Conservation (phyloP, 176 grass and related monocot species). For the Oropetium thomaeum region DNA sequence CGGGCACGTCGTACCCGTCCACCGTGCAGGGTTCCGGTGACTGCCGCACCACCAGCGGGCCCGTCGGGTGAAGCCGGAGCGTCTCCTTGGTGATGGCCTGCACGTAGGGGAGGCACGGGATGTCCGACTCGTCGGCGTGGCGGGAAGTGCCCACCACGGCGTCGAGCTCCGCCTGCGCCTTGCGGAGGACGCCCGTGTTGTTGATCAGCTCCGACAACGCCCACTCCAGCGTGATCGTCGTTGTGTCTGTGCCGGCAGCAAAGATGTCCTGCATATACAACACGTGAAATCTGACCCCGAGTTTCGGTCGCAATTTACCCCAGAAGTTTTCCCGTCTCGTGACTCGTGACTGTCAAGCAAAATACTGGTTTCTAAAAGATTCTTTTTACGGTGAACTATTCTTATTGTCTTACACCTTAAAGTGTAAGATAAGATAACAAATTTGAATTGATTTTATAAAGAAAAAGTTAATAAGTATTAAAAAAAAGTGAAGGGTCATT, state of each 20-base stretch:
- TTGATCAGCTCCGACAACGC: constrained; percentile 64
- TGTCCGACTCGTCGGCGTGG: constrained; percentile 46
- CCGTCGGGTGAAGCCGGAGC: constrained; percentile 57
- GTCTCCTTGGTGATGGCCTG: constrained; percentile 62
- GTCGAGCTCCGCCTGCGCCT: constrained; percentile 47
- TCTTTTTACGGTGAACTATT: too few relatives aligned
- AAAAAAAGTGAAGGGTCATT: too few relatives aligned
- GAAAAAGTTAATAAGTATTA: too few relatives aligned
- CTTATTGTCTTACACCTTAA: too few relatives aligned
- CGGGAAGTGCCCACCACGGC: constrained; percentile 37
- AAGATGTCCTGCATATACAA: constrained; percentile 48
- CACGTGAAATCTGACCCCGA: too few relatives aligned
- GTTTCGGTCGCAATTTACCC: too few relatives aligned
- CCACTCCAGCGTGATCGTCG: constrained; percentile 66
- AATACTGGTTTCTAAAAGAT: too few relatives aligned
- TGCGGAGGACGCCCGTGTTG: constrained; percentile 38
- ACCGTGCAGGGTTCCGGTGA: constrained; percentile 34
- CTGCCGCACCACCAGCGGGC: constrained; percentile 38
- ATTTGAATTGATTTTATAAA: too few relatives aligned
- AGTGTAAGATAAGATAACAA: too few relatives aligned
- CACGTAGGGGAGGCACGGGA: constrained; percentile 58
- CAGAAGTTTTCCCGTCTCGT: too few relatives aligned
- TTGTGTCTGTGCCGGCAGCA: constrained; percentile 60
- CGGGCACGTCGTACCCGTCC: constrained; percentile 52
- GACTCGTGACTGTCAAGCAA: too few relatives aligned